These are phyloP conservation scores for Ustilago xerochloae DNA, from an alignment of 1,284 basidiomycete species.

Conservation along the genomic window DNA sequence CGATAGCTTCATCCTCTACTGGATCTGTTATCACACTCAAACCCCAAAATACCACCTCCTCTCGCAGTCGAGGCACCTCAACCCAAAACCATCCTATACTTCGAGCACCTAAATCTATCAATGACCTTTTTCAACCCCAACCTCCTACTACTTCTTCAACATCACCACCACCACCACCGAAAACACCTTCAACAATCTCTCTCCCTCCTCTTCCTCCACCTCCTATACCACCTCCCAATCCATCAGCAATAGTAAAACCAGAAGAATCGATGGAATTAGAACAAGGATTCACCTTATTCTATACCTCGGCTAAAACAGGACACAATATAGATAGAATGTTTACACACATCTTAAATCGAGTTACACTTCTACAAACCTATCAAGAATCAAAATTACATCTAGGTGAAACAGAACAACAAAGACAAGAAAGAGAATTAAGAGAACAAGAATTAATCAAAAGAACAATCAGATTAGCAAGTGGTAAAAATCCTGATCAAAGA, in stretches of 20 bases:
- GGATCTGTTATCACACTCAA: constrained; percentile 12
- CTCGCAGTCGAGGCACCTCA: background rate
- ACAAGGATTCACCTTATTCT: constrained; percentile 61
- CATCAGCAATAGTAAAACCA: no score
- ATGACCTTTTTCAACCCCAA: constrained; percentile 30
- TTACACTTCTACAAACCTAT: constrained; percentile 19
- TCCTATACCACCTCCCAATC: background rate
- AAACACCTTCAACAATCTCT: constrained; percentile 15
- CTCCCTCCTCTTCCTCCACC: constrained; percentile 6
- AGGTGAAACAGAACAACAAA: background rate
- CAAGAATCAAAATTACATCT: constrained; percentile 1
- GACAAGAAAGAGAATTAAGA: background rate
- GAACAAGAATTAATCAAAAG: constrained; percentile 24
- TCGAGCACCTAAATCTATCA: constrained; percentile 38
- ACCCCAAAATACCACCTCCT: constrained; percentile 1
- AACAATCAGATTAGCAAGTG: constrained; percentile 43
- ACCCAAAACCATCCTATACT: background rate
- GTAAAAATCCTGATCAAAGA: constrained; percentile 12
- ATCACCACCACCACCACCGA: background rate
- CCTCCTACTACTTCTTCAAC: background rate
- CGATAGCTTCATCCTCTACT: constrained; percentile 16
- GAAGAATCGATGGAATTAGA: constrained; percentile 18
- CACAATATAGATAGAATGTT: constrained; percentile 52
- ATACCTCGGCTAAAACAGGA: constrained; percentile 52
- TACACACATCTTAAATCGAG: constrained; percentile 48